Evolutionary conservation across 2,329 filamentous ascomycete genomes (phyloP).

Genomic region (Neonectria punicea): DNA sequence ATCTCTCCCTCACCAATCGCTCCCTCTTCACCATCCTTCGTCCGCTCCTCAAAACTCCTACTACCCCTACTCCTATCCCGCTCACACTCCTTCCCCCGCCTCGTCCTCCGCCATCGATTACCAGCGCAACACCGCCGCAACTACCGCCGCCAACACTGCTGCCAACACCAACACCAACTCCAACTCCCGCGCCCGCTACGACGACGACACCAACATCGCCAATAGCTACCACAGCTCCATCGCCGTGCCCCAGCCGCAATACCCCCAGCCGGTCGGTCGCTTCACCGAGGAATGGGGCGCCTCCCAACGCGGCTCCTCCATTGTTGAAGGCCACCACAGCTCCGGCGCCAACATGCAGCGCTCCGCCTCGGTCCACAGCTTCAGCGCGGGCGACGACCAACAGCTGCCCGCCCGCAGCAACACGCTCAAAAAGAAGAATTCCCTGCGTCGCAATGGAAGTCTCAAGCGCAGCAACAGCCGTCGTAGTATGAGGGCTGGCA

Average conservation of each 20-base stretch:
- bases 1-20: background rate
- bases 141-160: constrained; percentile 30
- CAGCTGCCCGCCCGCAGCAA: constrained; percentile 63
- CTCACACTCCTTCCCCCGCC: constrained; percentile 35
- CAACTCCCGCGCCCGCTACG: constrained; percentile 30
- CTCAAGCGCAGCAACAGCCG: constrained; percentile 83
- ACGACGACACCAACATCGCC: constrained; percentile 26
- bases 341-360: constrained; percentile 62
- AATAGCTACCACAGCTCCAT: constrained; percentile 29
- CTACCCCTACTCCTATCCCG: constrained; percentile 31
- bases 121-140: constrained; percentile 30
- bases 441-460: constrained; percentile 78
- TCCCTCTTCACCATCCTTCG: constrained; percentile 32
- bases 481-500: constrained; percentile 84
- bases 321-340: constrained; percentile 61
- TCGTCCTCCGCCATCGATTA: constrained; percentile 32
- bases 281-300: constrained; percentile 80
- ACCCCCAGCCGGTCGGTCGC: constrained; percentile 53
- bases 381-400: constrained; percentile 58
- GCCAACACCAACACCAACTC: constrained; percentile 16
- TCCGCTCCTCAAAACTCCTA: constrained; percentile 27
- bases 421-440: constrained; percentile 90
- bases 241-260: constrained; percentile 34
- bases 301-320: constrained; percentile 72
- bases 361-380: constrained; percentile 69